phyloP scores from a whole-genome alignment of 148 eudicot genomes.

The Suaeda aralocaspica region DNA sequence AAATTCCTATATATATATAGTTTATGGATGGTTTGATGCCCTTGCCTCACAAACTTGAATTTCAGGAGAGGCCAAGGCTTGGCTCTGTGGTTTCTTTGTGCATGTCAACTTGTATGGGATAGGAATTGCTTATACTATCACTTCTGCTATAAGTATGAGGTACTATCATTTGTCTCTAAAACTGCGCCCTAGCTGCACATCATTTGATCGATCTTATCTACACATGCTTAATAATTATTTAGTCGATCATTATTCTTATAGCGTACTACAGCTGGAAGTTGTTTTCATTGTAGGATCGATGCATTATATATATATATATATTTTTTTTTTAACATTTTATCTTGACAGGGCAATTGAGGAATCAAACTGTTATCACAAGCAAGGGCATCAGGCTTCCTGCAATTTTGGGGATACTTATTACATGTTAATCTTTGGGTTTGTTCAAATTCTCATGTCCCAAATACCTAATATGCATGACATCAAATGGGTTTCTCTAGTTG shows the following conservation, averaged over 20 bases:
- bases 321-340: no score
- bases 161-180: slow-evolving; percentile 9
- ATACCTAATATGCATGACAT: slow-evolving; percentile 67
- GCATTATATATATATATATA: no score
- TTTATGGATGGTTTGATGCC: slow-evolving; percentile 6
- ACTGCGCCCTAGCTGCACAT: background rate
- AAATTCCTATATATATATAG: background rate
- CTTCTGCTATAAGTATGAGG: slow-evolving; percentile 71
- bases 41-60: slow-evolving; percentile 17
- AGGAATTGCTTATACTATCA: slow-evolving; percentile 64
- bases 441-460: slow-evolving; percentile 67
- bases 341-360: slow-evolving; percentile 67
- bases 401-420: slow-evolving; percentile 36
- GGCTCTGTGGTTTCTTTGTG: slow-evolving; percentile 48
- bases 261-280: background rate
- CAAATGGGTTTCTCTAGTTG: slow-evolving; percentile 71
- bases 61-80: slow-evolving; percentile 50
- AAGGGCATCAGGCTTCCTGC: slow-evolving; percentile 67
- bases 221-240: background rate
- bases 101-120: slow-evolving; percentile 50
- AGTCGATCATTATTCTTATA: background rate
- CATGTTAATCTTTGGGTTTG: slow-evolving; percentile 65
- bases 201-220: background rate
- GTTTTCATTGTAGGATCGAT: slow-evolving; percentile 10
- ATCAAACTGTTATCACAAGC: slow-evolving; percentile 70